phyloP scores from a whole-genome alignment of 1,284 basidiomycete species.

The Ceratobasidium papillatum region DNA sequence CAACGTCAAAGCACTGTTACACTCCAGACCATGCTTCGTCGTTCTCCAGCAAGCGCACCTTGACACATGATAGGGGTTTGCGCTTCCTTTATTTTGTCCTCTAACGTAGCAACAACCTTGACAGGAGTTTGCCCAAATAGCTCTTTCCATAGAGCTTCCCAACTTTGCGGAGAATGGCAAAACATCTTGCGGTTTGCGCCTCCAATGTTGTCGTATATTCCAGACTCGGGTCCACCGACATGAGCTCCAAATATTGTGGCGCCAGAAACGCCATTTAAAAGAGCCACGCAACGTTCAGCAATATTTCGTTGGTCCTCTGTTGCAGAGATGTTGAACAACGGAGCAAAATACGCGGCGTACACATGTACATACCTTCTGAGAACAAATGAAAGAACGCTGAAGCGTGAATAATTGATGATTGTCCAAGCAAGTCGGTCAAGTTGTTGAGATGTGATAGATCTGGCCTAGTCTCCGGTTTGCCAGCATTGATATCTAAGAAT shows the following conservation, averaged over 20 bases:
- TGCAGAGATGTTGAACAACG: background rate
- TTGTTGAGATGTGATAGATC: constrained; percentile 52
- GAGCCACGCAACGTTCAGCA: constrained; percentile 54
- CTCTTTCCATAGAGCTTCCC: constrained; percentile 21
- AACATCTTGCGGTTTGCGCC: constrained; percentile 21
- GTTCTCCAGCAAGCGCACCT: background rate
- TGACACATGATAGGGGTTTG: background rate
- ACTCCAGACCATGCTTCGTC: constrained; percentile 23
- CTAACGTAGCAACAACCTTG: constrained; percentile 10
- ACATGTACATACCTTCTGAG: constrained; percentile 48
- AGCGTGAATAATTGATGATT: constrained; percentile 59
- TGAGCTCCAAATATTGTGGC: constrained; percentile 50
- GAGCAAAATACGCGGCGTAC: no score
- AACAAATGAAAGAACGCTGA: constrained; percentile 65
- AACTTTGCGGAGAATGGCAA: constrained; percentile 28
- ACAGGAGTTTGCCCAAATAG: background rate
- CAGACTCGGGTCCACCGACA: constrained; percentile 48
- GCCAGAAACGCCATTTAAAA: constrained; percentile 53
- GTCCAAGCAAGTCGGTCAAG: constrained; percentile 58
- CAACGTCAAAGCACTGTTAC: constrained; percentile 4
- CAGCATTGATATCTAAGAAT: constrained; percentile 47
- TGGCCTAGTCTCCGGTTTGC: constrained; percentile 49
- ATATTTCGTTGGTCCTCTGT: constrained; percentile 54
- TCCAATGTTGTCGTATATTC: constrained; percentile 41
- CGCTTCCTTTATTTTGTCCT: background rate